phyloP scores from a whole-genome alignment of 192 early-diverging fungal species.

The Haplosporangium gracile region DNA sequence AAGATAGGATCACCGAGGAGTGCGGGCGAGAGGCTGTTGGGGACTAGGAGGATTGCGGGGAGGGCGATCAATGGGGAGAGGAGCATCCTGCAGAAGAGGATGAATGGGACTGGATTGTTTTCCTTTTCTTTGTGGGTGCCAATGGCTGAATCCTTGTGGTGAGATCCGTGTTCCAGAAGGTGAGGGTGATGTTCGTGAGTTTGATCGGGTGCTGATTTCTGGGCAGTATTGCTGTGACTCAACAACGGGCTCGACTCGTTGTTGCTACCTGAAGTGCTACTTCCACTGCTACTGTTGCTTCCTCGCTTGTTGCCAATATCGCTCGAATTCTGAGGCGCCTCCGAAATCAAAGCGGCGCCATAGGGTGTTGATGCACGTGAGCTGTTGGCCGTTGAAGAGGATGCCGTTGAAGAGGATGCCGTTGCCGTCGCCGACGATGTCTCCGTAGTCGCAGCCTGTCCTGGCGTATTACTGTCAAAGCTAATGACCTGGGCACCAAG shows the following conservation, averaged over 20 bases:
- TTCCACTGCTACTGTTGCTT: background rate
- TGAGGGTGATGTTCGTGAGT: background rate
- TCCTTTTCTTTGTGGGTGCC: background rate
- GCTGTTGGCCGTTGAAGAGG: background rate
- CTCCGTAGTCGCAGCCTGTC: background rate
- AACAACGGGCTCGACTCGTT: constrained; percentile 1
- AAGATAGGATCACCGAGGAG: constrained; percentile 71
- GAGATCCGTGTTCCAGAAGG: background rate
- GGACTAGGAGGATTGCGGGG: constrained; percentile 5
- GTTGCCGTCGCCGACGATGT: background rate
- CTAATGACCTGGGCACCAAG: constrained; percentile 73
- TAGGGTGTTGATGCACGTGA: background rate
- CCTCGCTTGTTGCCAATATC: background rate
- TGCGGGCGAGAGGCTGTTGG: constrained; percentile 28
- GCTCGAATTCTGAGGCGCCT: background rate
- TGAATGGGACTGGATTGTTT: constrained; percentile 8
- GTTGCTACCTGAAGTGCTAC: background rate
- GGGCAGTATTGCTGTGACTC: background rate
- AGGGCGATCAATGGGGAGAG: constrained; percentile 41
- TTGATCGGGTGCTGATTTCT: background rate
- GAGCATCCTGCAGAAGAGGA: constrained; percentile 40
- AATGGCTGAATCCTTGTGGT: background rate
- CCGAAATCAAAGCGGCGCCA: background rate
- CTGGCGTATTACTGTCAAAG: background rate
- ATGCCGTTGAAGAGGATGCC: background rate